Percentiles rank a stretch among this genome's conserved stretches.
Conservation (phyloP, 2,329 filamentous ascomycete genomes). For the Pseudonectria foliicola region DNA sequence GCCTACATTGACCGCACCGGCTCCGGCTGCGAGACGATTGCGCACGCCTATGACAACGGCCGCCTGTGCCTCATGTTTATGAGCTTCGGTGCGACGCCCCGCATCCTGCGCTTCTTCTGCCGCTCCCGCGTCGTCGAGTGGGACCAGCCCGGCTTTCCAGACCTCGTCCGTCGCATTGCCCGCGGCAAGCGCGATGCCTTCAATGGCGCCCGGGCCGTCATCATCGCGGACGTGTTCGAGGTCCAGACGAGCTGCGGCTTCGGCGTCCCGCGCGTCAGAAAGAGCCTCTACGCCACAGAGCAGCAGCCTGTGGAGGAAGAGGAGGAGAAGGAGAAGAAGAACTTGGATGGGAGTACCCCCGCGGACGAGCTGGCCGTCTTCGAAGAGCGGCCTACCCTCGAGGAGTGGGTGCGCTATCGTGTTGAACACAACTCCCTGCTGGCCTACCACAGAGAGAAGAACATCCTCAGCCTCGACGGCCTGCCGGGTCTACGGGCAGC, state of each 20-base stretch:
- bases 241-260: constrained; percentile 62
- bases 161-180: constrained; percentile 37
- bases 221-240: constrained; percentile 55
- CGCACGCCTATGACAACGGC: constrained; percentile 70
- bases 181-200: constrained; percentile 30
- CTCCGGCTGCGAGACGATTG: constrained; percentile 68
- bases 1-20: constrained; percentile 71
- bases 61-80: constrained; percentile 70
- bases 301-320: constrained; percentile 13
- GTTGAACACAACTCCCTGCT: constrained; percentile 42
- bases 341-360: too few relatives aligned
- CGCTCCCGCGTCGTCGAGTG: constrained; percentile 52
- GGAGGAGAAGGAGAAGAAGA: constrained; percentile 21
- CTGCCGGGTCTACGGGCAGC: constrained; percentile 50
- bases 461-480: constrained; percentile 50
- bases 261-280: constrained; percentile 49
- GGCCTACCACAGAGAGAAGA: constrained; percentile 51
- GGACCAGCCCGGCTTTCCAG: constrained; percentile 42
- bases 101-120: constrained; percentile 60
- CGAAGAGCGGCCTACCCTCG: constrained; percentile 49
- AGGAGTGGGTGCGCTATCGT: constrained; percentile 41
- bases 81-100: constrained; percentile 51
- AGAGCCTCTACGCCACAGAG: constrained; percentile 28
- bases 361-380: constrained; percentile 38
- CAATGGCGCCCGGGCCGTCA: constrained; percentile 50